Percentiles rank a stretch among this genome's conserved stretches.
phyloP scores from a whole-genome alignment of 2,329 filamentous ascomycete species.

The Aspergillus ochraceus region DNA sequence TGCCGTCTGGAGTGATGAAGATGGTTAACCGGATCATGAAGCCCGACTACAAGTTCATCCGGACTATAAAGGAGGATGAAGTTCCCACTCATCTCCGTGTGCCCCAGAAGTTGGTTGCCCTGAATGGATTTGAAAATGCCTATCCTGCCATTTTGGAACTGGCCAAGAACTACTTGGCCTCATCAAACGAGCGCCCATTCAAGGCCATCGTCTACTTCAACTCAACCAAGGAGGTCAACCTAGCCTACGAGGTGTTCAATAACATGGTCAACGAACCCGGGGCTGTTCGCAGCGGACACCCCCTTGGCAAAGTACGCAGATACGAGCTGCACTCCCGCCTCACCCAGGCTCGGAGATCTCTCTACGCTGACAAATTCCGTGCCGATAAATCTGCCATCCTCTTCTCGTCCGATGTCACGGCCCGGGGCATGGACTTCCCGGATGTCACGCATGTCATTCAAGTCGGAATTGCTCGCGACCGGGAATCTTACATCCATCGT shows the following conservation, averaged over 20 bases:
- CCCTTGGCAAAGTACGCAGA: constrained; percentile 37
- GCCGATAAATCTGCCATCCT: constrained; percentile 62
- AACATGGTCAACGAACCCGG: constrained; percentile 44
- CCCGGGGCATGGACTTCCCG: constrained; percentile 81
- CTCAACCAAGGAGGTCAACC: constrained; percentile 70
- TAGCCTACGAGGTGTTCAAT: constrained; percentile 61
- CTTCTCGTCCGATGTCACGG: constrained; percentile 77
- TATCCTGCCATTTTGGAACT: constrained; percentile 78
- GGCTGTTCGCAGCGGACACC: constrained; percentile 25
- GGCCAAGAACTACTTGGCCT: constrained; percentile 58
- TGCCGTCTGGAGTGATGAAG: constrained; percentile 77
- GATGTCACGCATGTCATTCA: constrained; percentile 79
- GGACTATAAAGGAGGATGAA: constrained; percentile 82
- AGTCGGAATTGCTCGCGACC: constrained; percentile 62
- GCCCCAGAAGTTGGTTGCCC: constrained; percentile 71
- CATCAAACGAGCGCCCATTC: constrained; percentile 63
- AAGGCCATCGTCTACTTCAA: constrained; percentile 96
- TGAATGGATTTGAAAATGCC: constrained; percentile 71
- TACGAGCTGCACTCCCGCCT: constrained; percentile 78
- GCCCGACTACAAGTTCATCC: constrained; percentile 80
- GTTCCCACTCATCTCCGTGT: constrained; percentile 80
- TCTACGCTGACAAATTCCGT: constrained; percentile 71
- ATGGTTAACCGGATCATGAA: constrained; percentile 79
- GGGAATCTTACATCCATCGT: constrained; percentile 75
- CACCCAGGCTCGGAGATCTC: constrained; percentile 67